Percentiles rank a stretch among this genome's conserved stretches.
phyloP scores from a whole-genome alignment of 768 basidiomycete species.

The Rhizopogon rudus region DNA sequence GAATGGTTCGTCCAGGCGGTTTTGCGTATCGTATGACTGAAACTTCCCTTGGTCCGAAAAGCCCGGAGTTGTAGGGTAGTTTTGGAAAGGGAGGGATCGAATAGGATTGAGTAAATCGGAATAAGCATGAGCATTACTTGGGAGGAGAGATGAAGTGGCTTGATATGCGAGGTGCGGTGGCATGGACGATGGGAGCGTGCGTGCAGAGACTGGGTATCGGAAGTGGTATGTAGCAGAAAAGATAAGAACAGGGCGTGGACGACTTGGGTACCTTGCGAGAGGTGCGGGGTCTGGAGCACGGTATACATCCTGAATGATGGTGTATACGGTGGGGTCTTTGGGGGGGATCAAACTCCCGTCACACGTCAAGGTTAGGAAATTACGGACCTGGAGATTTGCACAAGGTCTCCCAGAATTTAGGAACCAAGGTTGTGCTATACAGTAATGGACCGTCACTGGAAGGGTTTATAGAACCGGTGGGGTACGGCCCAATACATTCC shows the following conservation, averaged over 20 bases:
- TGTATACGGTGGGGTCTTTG: constrained; percentile 61
- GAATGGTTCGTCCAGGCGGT: constrained; percentile 16
- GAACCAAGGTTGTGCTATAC: constrained; percentile 59
- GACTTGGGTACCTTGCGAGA: constrained; percentile 11
- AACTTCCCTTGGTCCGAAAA: neutral
- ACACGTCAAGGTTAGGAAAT: neutral
- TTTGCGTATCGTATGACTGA: constrained; percentile 11
- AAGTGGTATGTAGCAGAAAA: constrained; percentile 62
- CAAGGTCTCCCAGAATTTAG: constrained; percentile 61
- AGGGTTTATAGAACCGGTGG: constrained; percentile 20
- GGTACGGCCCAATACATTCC: constrained; percentile 27
- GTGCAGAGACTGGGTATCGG: constrained; percentile 29
- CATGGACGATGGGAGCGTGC: constrained; percentile 12
- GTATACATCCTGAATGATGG: constrained; percentile 60
- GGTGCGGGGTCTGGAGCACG: constrained; percentile 23
- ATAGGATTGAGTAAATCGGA: neutral
- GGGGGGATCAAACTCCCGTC: constrained; percentile 12
- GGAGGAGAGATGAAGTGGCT: neutral
- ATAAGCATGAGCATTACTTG: constrained; percentile 1
- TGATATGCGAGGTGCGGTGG: constrained; percentile 1
- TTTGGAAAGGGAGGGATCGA: constrained; percentile 6
- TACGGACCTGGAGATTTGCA: constrained; percentile 45
- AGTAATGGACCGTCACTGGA: constrained; percentile 33
- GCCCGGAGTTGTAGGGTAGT: neutral
- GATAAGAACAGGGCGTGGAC: constrained; percentile 28